phyloP scores from a whole-genome alignment of 176 grass and related monocot genomes.

The Musa schizocarpa region DNA sequence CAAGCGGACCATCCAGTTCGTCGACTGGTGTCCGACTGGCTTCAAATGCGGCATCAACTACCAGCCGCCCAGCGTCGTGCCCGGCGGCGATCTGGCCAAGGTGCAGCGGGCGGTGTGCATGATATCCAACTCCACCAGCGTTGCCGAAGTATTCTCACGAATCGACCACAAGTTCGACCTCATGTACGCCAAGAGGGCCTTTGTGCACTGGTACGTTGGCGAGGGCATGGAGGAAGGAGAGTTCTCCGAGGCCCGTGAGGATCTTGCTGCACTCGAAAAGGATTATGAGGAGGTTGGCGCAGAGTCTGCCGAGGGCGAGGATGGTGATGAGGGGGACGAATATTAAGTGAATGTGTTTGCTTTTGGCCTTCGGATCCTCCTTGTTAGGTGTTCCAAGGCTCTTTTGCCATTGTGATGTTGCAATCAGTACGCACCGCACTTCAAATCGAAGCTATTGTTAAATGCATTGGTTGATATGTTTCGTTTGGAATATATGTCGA shows the following conservation, averaged over 20 bases:
- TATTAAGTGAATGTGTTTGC: background rate
- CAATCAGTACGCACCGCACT: too few relatives aligned
- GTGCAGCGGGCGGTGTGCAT: slow-evolving; percentile 7
- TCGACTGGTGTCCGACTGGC: slow-evolving; percentile 21
- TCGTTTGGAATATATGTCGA: too few relatives aligned
- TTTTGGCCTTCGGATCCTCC: too few relatives aligned
- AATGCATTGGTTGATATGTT: too few relatives aligned
- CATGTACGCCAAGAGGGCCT: slow-evolving; percentile 6
- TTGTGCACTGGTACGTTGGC: slow-evolving; percentile 8
- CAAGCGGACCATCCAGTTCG: slow-evolving; percentile 23
- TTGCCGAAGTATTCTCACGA: background rate
- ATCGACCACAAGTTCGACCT: slow-evolving; percentile 9
- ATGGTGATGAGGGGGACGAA: background rate
- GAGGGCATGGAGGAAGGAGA: slow-evolving; percentile 8
- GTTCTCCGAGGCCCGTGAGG: slow-evolving; percentile 6
- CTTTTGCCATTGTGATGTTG: too few relatives aligned
- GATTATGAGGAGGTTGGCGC: slow-evolving; percentile 3
- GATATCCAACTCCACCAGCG: slow-evolving; percentile 11
- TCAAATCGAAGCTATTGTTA: too few relatives aligned
- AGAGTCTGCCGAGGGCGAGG: background rate
- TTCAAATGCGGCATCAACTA: slow-evolving; percentile 29
- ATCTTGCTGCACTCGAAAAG: background rate
- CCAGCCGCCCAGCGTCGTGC: slow-evolving; percentile 2
- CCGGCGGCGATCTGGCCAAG: slow-evolving; percentile 4
- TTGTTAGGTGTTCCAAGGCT: too few relatives aligned